Evolutionary conservation across 2,329 filamentous ascomycete species (phyloP).

Genomic region (Diplodia sapinea): DNA sequence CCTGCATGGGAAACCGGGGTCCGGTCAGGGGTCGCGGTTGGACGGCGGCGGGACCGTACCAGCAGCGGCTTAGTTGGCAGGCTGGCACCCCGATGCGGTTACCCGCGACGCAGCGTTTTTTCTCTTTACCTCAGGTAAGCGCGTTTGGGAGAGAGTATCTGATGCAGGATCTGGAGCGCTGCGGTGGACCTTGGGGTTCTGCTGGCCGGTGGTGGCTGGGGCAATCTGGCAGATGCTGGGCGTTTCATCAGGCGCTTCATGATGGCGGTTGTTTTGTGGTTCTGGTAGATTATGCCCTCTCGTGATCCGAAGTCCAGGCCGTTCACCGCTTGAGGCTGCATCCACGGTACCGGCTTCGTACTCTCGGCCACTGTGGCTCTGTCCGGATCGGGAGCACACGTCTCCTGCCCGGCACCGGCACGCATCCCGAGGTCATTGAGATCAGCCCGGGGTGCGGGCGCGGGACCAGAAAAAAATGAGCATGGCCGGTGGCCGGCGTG

Average conservation of each 20-base stretch:
- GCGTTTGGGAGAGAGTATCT: slow-evolving; percentile 23
- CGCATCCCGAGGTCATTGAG: slow-evolving; percentile 25
- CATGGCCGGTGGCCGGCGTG: not conserved
- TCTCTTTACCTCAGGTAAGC: slow-evolving; percentile 12
- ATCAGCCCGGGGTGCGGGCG: slow-evolving; percentile 23
- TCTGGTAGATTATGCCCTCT: slow-evolving; percentile 22
- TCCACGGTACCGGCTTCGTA: slow-evolving; percentile 20
- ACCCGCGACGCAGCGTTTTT: slow-evolving; percentile 4
- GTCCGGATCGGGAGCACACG: not conserved
- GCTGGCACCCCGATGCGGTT: not conserved
- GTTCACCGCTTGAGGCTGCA: slow-evolving; percentile 14
- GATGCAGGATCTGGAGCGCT: not conserved
- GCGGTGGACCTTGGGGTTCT: not conserved
- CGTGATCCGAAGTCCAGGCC: slow-evolving; percentile 20
- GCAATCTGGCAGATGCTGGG: not conserved
- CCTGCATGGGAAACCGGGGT: not conserved
- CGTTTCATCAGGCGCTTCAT: slow-evolving; percentile 22
- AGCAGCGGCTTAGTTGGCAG: not conserved
- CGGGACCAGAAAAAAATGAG: not conserved
- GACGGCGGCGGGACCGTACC: slow-evolving; percentile 14
- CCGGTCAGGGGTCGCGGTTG: slow-evolving; percentile 23
- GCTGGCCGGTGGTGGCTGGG: not conserved
- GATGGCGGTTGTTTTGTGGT: slow-evolving; percentile 18
- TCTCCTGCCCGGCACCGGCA: slow-evolving; percentile 17
- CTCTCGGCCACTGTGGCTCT: not conserved